Evolutionary conservation across 805 yeast species (phyloP), one percentile per base, ranked within the genome.

Genomic region (Spathaspora girioi): DNA sequence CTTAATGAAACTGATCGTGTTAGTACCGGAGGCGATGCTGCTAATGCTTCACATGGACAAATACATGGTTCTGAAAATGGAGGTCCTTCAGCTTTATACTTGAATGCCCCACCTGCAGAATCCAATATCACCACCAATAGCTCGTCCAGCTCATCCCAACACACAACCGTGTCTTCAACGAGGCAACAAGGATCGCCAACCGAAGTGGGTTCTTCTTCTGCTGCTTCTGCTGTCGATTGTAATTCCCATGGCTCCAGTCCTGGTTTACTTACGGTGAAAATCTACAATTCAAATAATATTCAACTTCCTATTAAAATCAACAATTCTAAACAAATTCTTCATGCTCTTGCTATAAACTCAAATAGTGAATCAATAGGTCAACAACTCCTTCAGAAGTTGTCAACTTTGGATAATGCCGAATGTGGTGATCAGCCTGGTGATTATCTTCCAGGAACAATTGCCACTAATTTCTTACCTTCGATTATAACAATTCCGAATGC

Each of bases 221-320:
- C n/a, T 15, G 14, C 31, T 20, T 7, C 46, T 45, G 31, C 38
- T 29, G 8, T n/a, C 38, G 17, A 46, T 23, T 23, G 6, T 23
- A 23, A 6, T 23, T 23, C 48, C 5, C 20, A 26, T 31, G 43
- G 45, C 19, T 53, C 61, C 2, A 57, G 54, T 31, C 91, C 93
- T 0, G 96, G 96, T 2, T 73, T 88, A 27, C 76, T 90, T 57
- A 87, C 92, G 0, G 85, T 90, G 26, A 87, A 88, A 62, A 79
- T 90, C 10, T 88, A 88, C 62, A 80, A 82, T 40, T 88, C 92
- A 38, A 78, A 79, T 52, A 81, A 82, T 47, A 78, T 90, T 56
- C 75, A 75, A 45, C 76, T 91, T 47, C 97, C 97, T 5, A 81
- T 87, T 45, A 81, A 82, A 26, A 74, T 87, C 52, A 82, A 81